Evolutionary conservation across 1,139 yeast species (phyloP), one percentile per base, ranked within the genome.

Genomic region (Pichia kudriavzevii): DNA sequence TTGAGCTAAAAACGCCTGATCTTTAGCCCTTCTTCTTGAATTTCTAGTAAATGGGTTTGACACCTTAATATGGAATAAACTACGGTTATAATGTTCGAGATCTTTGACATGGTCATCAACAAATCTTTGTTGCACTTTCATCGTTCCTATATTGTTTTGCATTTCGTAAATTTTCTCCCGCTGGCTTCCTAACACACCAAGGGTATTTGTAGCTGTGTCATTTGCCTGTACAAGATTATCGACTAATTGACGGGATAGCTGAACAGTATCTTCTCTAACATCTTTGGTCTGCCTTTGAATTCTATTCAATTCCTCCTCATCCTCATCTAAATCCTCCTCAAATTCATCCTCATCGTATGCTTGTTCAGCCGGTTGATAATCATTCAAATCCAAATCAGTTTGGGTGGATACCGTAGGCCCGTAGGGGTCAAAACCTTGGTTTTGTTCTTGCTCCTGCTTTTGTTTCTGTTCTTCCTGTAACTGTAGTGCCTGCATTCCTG

Each of bases 201-300:
- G 63, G 0, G 97, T 81, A 55, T 88, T 85, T 35, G 85, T 72
- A 18, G 95, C 98, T 7, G 88, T 74, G 36, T 81, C 82, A 56
- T 88, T 96, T 1, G 97, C 96, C 49, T 85, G 93, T 45, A 81
- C 81, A 1, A 95, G 94, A 76, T 84, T 76, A 48, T 81, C 72
- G 41, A 91, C 63, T 0, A 95, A 87, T 49, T 87, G 87, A 50
- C 94, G 70, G 0, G 97, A 82, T 32, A 87, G 76, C 8, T 84
- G 79, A 13, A 87, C 76, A 1, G 95, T 80, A 50, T 85, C 93
- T 50, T 85, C 93, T 38, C 58, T 46, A 24, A 51, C 50, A 35
- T 53, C 58, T 57, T 88, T 88, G 31, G 85, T 78, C 54, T 81
- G 87, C 41, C 85, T 67, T 44, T 84, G 81, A 49, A 88, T 88